Evolutionary conservation across 345 rosid species (phyloP), one percentile per base, ranked within the genome.

Genomic region (Eutrema yunnanense): DNA sequence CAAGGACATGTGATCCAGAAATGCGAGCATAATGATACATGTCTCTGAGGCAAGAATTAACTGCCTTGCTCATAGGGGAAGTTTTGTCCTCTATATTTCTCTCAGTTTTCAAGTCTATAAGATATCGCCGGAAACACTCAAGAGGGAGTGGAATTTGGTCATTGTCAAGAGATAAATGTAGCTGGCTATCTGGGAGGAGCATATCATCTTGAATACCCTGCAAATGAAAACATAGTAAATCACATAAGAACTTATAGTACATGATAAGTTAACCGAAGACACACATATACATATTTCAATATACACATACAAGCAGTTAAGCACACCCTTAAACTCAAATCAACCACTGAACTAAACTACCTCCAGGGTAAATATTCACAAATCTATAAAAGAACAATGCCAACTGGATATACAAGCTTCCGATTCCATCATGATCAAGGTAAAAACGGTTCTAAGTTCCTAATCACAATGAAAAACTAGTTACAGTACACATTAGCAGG

Each of bases 21-120:
- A 93, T 85, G 53, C 98, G 97, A 43, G 96, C 94, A 84, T 85
- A 91, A 72, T 93, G 97, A 80, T 83, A 88, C 88, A 89, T 79
- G 43, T 89, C 96, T 82, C 91, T 86, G 85, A 79, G 78, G 85
- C 95, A 90, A 67, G 84, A 82, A 73, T 72, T 73, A 76, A 83
- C 50, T 34, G 84, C 82, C 74, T 27, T 67, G 80, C 78, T 81
- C 79, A 80, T 78, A 33, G 79, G 77, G 47, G 78, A 81, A 68
- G 61, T 46, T 42, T 73, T 74, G 32, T 81, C 84, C 79, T 79
- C 83, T 54, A 40, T 14, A 78, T 81, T 79, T 65, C 67, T 65
- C 72, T 79, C 82, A 30, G 71, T 48, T 75, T 79, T 82, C 59
- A 75, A 65, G 74, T 85, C 86, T 33, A 27, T 71, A 59, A 87